Conservation (phyloP, 345 rosid species). For the Salix udensis region DNA sequence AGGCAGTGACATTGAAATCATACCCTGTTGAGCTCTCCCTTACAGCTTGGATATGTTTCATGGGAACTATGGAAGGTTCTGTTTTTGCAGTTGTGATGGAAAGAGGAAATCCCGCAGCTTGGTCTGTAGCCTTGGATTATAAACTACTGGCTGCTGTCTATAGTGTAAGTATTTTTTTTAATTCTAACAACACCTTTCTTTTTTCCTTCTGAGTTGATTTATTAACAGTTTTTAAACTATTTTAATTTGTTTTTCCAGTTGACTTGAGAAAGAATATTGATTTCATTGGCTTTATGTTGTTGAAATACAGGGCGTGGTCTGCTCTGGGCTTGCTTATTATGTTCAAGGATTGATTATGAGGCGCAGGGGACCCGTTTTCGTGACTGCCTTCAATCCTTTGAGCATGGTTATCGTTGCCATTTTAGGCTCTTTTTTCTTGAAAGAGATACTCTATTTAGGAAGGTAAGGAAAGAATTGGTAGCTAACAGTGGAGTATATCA, state of each 20-base stretch:
- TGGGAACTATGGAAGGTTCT: slow-evolving; percentile 59
- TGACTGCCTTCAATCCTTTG: slow-evolving; percentile 63
- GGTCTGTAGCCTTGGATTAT: slow-evolving; percentile 45
- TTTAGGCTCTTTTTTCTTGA: slow-evolving; percentile 50
- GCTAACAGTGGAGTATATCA: background rate
- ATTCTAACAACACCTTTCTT: background rate
- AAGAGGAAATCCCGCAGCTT: slow-evolving; percentile 44
- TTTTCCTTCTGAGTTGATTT: background rate
- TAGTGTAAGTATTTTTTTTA: slow-evolving; percentile 35
- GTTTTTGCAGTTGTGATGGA: slow-evolving; percentile 51
- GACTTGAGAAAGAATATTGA: background rate
- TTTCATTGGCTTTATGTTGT: background rate
- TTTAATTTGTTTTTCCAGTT: background rate
- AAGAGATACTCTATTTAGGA: slow-evolving; percentile 48
- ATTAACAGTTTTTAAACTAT: background rate
- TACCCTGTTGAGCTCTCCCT: slow-evolving; percentile 76
- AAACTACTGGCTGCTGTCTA: slow-evolving; percentile 41
- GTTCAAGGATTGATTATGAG: slow-evolving; percentile 62
- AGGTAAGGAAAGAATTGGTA: slow-evolving; percentile 26
- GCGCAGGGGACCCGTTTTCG: slow-evolving; percentile 62
- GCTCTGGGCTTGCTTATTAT: slow-evolving; percentile 56
- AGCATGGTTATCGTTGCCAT: slow-evolving; percentile 57
- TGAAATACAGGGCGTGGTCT: slow-evolving; percentile 48
- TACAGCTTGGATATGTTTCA: slow-evolving; percentile 57
- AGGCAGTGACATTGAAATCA: slow-evolving; percentile 54